Percentiles rank a stretch among this genome's conserved stretches.
Conservation (phyloP, 805 yeast species). For the Candida berthetii region DNA sequence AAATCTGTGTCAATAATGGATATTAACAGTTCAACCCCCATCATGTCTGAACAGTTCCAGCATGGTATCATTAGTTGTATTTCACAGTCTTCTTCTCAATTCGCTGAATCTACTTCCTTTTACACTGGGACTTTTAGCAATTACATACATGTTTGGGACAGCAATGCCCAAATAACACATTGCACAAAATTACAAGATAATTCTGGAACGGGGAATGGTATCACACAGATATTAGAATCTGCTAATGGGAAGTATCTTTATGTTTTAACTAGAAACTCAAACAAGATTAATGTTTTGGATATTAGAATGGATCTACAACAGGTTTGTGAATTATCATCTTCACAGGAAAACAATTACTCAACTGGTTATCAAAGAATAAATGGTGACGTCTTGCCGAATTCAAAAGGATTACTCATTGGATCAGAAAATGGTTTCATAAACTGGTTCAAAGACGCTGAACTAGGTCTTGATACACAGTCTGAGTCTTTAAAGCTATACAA, state of each 20-base stretch:
- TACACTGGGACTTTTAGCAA: slow-evolving; percentile 27
- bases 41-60: slow-evolving; percentile 2
- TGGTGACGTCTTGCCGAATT: slow-evolving; percentile 14
- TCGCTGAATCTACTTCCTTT: slow-evolving; percentile 3
- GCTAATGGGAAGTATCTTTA: slow-evolving; percentile 29
- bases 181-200: slow-evolving; percentile 4
- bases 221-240: slow-evolving; percentile 27
- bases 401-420: slow-evolving; percentile 24
- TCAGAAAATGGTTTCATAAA: slow-evolving; percentile 13
- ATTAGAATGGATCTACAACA: slow-evolving; percentile 21
- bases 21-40: slow-evolving; percentile 17
- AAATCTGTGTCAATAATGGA: slow-evolving; percentile 25
- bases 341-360: slow-evolving; percentile 2
- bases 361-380: slow-evolving; percentile 16
- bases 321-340: slow-evolving; percentile 9
- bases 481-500: neutral
- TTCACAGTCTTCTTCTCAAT: slow-evolving; percentile 4
- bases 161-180: slow-evolving; percentile 13
- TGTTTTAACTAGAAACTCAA: slow-evolving; percentile 23
- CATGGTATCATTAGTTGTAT: slow-evolving; percentile 17
- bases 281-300: slow-evolving; percentile 27
- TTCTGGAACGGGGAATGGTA: slow-evolving; percentile 25
- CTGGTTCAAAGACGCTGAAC: slow-evolving; percentile 17
- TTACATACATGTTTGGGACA: slow-evolving; percentile 23
- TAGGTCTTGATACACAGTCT: slow-evolving; percentile 7